phyloP scores from a whole-genome alignment of 441 rosid species.

The Omphalea diandra region DNA sequence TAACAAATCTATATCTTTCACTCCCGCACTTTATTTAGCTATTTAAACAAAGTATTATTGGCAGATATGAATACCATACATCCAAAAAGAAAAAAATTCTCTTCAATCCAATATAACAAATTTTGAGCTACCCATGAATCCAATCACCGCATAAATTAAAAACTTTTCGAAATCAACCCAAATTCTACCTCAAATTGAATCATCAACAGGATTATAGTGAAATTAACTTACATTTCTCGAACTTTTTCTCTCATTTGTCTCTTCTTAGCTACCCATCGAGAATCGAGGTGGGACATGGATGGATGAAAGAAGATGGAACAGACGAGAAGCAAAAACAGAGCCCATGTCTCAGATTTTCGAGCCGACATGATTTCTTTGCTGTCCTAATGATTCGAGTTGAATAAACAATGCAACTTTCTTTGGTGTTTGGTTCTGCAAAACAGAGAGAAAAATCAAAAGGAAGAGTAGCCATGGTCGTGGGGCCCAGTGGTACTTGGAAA shows the following conservation, averaged over 20 bases:
- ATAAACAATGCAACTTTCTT: background rate
- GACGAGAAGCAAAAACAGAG: constrained; percentile 44
- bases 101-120: no score
- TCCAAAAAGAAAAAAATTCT: background rate
- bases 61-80: background rate
- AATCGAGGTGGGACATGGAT: constrained; percentile 43
- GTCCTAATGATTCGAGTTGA: background rate
- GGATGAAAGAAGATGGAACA: constrained; percentile 35
- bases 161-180: constrained; percentile 15
- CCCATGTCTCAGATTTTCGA: constrained; percentile 29
- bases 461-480: no score
- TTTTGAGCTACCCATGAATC: background rate
- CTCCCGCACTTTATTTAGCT: background rate
- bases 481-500: no score
- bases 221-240: constrained; percentile 62
- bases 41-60: constrained; percentile 3
- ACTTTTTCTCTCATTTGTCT: constrained; percentile 73
- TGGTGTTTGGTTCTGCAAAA: background rate
- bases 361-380: constrained; percentile 20
- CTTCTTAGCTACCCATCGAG: constrained; percentile 58
- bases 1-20: background rate
- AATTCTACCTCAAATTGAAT: background rate
- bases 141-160: constrained; percentile 9
- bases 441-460: no score
- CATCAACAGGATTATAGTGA: background rate